A percentile compares a stretch with the other conserved stretches of the same genome.
Conservation (phyloP, 129 eudicot species). For the Escallonia rubra region DNA sequence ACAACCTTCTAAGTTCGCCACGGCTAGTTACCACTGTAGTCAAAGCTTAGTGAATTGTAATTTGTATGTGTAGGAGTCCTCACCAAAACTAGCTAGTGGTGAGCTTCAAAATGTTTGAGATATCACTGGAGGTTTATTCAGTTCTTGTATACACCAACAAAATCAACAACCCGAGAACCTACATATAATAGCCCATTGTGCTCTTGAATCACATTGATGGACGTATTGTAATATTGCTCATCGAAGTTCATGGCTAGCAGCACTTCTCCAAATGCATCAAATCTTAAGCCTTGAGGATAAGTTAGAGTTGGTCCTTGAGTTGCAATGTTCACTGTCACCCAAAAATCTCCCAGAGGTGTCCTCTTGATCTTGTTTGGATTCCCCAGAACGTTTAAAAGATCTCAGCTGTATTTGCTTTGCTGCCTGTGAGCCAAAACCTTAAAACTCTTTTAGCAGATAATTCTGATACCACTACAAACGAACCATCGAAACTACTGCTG, state of each 20-base stretch:
- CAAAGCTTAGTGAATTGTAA: too few species aligned
- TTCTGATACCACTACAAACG: conserved; percentile 20
- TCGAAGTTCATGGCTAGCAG: background rate
- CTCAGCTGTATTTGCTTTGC: conserved; percentile 10
- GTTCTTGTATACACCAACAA: conserved; percentile 1
- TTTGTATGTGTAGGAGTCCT: too few species aligned
- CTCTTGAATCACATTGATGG: background rate
- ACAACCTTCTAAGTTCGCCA: too few species aligned
- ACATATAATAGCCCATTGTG: background rate
- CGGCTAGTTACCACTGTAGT: too few species aligned
- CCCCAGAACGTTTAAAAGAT: conserved; percentile 16
- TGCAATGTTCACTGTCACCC: conserved; percentile 19
- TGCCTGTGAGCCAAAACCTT: conserved; percentile 23
- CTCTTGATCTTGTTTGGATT: conserved; percentile 27
- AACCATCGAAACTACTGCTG: conserved; percentile 15
- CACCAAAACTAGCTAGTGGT: too few species aligned
- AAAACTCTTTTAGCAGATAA: conserved; percentile 6
- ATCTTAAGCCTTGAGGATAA: background rate
- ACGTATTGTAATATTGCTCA: background rate
- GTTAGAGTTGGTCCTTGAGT: background rate
- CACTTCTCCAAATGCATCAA: background rate
- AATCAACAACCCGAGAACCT: background rate
- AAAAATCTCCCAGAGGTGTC: conserved; percentile 22
- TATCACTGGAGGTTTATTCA: too few species aligned
- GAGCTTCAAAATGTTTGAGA: too few species aligned